These are phyloP conservation scores for Alternaria burnsii DNA, from an alignment of 2,329 filamentous ascomycete genomes.

Conservation along the genomic window DNA sequence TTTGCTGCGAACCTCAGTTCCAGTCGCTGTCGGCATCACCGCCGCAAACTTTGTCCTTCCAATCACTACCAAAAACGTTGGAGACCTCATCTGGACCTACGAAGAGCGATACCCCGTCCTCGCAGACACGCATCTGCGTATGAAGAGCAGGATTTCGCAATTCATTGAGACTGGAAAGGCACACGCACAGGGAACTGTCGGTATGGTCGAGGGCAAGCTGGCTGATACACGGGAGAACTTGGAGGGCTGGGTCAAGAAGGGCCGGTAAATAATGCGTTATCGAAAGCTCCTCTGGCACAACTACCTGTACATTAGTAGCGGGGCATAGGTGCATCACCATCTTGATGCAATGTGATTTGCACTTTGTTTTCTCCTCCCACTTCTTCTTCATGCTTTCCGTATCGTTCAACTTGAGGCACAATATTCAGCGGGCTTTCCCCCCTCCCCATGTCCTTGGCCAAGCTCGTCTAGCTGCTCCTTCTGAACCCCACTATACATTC, in stretches of 20 bases:
- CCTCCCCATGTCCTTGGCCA: neutral
- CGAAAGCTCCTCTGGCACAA: constrained; percentile 17
- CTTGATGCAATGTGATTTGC: constrained; percentile 11
- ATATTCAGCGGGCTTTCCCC: neutral
- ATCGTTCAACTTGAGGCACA: neutral
- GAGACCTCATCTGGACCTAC: constrained; percentile 87
- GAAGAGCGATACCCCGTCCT: constrained; percentile 88
- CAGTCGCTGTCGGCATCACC: constrained; percentile 80
- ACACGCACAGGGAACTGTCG: constrained; percentile 74
- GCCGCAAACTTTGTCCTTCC: constrained; percentile 87
- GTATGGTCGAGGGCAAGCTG: constrained; percentile 83
- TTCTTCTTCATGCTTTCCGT: neutral
- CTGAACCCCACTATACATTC: too few relatives aligned
- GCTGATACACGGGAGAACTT: constrained; percentile 76
- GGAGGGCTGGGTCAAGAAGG: constrained; percentile 92
- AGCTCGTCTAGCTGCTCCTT: neutral
- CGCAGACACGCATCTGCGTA: constrained; percentile 78
- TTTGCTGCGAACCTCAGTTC: constrained; percentile 77
- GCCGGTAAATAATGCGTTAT: constrained; percentile 65
- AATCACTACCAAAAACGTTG: constrained; percentile 88
- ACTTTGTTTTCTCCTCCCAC: constrained; percentile 1
- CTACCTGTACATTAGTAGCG: constrained; percentile 28
- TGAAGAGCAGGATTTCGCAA: constrained; percentile 73
- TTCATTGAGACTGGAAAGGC: constrained; percentile 77
- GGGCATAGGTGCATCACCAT: constrained; percentile 11